Conservation (phyloP, 768 basidiomycete species). For the Cyclocybe aegerita region DNA sequence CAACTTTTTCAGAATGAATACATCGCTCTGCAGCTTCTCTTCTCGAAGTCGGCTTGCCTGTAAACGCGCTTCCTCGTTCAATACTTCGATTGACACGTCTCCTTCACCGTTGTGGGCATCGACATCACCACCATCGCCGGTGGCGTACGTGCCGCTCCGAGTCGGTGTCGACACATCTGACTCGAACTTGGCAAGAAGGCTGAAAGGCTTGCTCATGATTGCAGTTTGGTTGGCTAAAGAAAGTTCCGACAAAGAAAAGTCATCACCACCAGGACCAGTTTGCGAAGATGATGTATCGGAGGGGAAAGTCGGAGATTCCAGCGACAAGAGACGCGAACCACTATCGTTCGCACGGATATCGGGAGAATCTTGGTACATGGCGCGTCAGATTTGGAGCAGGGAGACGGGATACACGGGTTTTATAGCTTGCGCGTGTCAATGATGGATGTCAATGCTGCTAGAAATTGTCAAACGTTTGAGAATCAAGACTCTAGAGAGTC, state of each 20-base stretch:
- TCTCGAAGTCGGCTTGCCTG: slow-evolving; percentile 39
- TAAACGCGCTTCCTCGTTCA: slow-evolving; percentile 5
- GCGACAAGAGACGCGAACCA: slow-evolving; percentile 28
- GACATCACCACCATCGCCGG: background rate
- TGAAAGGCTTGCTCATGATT: slow-evolving; percentile 14
- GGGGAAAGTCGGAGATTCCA: slow-evolving; percentile 24
- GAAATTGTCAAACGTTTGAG: no score
- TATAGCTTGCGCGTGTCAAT: no score
- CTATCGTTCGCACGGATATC: slow-evolving; percentile 11
- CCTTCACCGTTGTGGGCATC: slow-evolving; percentile 10
- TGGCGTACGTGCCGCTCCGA: slow-evolving; percentile 1
- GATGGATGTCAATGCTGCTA: no score
- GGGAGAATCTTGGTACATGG: slow-evolving; percentile 4
- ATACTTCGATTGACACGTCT: slow-evolving; percentile 5
- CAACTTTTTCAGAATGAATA: slow-evolving; percentile 70
- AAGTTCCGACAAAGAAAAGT: slow-evolving; percentile 35
- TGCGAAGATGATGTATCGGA: slow-evolving; percentile 21
- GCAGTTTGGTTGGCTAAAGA: slow-evolving; percentile 24
- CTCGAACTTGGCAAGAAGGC: slow-evolving; percentile 18
- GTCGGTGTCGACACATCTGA: slow-evolving; percentile 15
- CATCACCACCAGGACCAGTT: slow-evolving; percentile 27
- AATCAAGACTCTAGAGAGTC: no score
- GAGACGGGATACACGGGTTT: no score
- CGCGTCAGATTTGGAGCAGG: no score
- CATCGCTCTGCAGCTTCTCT: slow-evolving; percentile 73